Conservation (phyloP, 805 yeast genomes). For the Saccharomycodes ludwigii region DNA sequence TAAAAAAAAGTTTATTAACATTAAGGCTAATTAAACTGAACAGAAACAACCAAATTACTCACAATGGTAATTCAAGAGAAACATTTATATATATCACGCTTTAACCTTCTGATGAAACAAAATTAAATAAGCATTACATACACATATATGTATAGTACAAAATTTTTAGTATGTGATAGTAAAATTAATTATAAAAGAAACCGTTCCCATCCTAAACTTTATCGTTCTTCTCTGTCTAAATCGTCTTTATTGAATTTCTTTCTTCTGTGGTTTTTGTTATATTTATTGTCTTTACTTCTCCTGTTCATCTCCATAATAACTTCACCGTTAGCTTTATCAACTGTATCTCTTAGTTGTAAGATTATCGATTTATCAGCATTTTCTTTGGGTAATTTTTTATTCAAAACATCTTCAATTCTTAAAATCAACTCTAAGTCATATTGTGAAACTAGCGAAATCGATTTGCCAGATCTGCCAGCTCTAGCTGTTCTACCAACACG, state of each 20-base stretch:
- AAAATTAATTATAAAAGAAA: too few relatives aligned
- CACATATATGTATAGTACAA: too few relatives aligned
- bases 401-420: conserved; percentile 78
- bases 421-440: conserved; percentile 83
- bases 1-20: too few relatives aligned
- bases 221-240: conserved; percentile 33
- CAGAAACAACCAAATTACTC: too few relatives aligned
- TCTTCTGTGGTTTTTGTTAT: conserved; percentile 28
- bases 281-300: conserved; percentile 45
- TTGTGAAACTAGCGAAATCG: conserved; percentile 82
- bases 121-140: too few relatives aligned
- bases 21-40: too few relatives aligned
- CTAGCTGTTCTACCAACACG: conserved; percentile 95
- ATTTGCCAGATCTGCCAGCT: conserved; percentile 82
- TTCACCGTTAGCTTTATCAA: conserved; percentile 84
- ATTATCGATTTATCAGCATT: conserved; percentile 67
- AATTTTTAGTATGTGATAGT: neutral
- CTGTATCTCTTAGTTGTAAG: conserved; percentile 67
- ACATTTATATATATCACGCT: too few relatives aligned
- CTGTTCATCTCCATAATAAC: conserved; percentile 65
- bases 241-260: conserved; percentile 31
- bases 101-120: too few relatives aligned
- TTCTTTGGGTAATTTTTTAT: conserved; percentile 76
- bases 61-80: too few relatives aligned
- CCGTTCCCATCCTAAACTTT: too few relatives aligned